Evolutionary conservation across 1,284 basidiomycete genomes (phyloP).

Genomic region (Sporisorium exsertum): DNA sequence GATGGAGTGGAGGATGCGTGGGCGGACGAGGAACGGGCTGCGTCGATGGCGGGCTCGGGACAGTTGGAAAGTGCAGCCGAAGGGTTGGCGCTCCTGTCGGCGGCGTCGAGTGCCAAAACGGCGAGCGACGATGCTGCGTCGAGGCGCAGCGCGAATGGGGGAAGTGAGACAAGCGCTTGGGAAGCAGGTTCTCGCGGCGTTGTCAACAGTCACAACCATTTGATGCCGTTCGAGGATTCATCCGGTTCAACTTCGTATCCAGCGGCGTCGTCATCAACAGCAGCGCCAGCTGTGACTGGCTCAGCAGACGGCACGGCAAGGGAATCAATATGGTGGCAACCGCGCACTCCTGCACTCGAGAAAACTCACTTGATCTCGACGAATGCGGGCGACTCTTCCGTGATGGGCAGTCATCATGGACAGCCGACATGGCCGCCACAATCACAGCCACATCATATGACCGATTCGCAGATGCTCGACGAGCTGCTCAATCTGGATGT

Average conservation of each 20-base stretch:
- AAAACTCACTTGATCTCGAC: not conserved
- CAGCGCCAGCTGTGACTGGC: not conserved
- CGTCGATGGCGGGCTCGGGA: not conserved
- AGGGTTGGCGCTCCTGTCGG: conserved; percentile 34
- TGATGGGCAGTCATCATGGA: not conserved
- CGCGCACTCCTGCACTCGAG: not conserved
- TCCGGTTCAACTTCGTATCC: not conserved
- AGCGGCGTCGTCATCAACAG: not conserved
- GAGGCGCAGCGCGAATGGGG: conserved; percentile 2
- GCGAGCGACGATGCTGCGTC: conserved; percentile 1
- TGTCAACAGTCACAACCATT: not conserved
- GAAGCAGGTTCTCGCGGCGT: not conserved
- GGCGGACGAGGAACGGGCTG: conserved; percentile 8
- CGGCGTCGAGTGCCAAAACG: conserved; percentile 22
- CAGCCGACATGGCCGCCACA: not conserved
- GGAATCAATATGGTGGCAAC: conserved; percentile 41
- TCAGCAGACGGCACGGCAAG: not conserved
- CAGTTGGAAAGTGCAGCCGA: conserved; percentile 41
- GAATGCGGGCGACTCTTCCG: not conserved
- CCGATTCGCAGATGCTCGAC: conserved; percentile 36
- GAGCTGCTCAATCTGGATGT: conserved; percentile 38
- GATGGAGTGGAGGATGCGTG: conserved; percentile 22
- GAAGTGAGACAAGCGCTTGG: conserved; percentile 3
- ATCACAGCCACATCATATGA: conserved; percentile 16
- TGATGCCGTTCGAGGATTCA: not conserved